These are phyloP conservation scores for Blastomyces parvus DNA, from an alignment of 2,329 filamentous ascomycete genomes.

Conservation along the genomic window DNA sequence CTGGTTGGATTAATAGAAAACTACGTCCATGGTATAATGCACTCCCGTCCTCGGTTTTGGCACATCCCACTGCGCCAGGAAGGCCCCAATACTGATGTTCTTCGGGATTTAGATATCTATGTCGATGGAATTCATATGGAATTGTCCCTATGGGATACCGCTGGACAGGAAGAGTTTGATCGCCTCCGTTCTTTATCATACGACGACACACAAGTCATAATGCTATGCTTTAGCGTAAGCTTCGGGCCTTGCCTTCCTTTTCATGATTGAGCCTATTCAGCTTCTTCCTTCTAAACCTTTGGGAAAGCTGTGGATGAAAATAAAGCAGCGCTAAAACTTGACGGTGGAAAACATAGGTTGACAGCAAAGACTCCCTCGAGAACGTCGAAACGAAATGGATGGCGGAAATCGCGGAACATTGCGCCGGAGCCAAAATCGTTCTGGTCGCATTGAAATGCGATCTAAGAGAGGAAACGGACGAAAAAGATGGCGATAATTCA, in stretches of 20 bases:
- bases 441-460: constrained; percentile 96
- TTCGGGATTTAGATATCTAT: constrained; percentile 67
- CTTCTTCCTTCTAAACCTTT: not conserved
- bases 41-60: not conserved
- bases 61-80: not conserved
- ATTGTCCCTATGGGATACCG: constrained; percentile 95
- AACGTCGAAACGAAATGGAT: constrained; percentile 99
- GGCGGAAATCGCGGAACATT: constrained; percentile 95
- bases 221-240: constrained; percentile 86
- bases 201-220: constrained; percentile 95
- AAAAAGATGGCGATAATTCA: constrained; percentile 42
- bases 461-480: constrained; percentile 66
- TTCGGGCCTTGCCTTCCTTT: not conserved
- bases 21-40: constrained; percentile 78
- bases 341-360: constrained; percentile 47
- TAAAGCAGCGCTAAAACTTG: not conserved
- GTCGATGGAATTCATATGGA: constrained; percentile 97
- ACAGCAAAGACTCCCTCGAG: constrained; percentile 91
- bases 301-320: not conserved
- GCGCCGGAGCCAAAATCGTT: constrained; percentile 87
- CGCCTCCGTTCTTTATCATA: constrained; percentile 90
- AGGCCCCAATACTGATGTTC: not conserved
- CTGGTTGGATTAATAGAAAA: constrained; percentile 55
- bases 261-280: not conserved
- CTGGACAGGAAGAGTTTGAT: constrained; percentile 98